These are phyloP conservation scores for Dactylellina parvicollis DNA, from an alignment of 2,329 filamentous ascomycete species.

Conservation along the genomic window DNA sequence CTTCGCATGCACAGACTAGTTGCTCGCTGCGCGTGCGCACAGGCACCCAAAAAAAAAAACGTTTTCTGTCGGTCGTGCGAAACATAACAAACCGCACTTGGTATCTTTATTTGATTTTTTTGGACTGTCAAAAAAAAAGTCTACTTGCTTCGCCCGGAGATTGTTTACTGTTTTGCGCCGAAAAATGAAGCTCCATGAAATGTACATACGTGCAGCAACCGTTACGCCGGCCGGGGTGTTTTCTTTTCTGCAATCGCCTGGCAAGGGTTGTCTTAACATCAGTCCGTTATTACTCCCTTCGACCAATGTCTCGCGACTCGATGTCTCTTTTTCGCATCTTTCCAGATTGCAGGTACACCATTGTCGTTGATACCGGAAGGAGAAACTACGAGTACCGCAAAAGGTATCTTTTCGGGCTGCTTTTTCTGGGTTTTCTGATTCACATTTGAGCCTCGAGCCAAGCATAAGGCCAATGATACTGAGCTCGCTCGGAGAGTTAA, in stretches of 20 bases:
- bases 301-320: slow-evolving; percentile 44
- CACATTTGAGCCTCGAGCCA: slow-evolving; percentile 36
- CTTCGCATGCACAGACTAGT: slow-evolving; percentile 8
- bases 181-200: slow-evolving; percentile 24
- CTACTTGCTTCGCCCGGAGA: slow-evolving; percentile 17
- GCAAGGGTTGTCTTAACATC: slow-evolving; percentile 46
- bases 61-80: slow-evolving; percentile 23
- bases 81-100: slow-evolving; percentile 4
- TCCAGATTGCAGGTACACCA: not conserved
- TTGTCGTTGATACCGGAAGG: slow-evolving; percentile 20
- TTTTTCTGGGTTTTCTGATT: slow-evolving; percentile 22
- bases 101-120: not conserved
- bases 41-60: slow-evolving; percentile 35
- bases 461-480: slow-evolving; percentile 27
- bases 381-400: slow-evolving; percentile 14
- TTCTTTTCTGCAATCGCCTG: slow-evolving; percentile 13
- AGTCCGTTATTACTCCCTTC: slow-evolving; percentile 29
- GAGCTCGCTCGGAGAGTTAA: slow-evolving; percentile 49
- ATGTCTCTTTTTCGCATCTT: slow-evolving; percentile 1
- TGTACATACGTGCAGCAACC: not conserved
- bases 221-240: slow-evolving; percentile 29
- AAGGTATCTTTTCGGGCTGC: slow-evolving; percentile 10
- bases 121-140: too few relatives aligned
- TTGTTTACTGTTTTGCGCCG: slow-evolving; percentile 29
- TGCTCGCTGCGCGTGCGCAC: slow-evolving; percentile 43